phyloP scores from a whole-genome alignment of 2,329 filamentous ascomycete genomes.

The Clathrospora elynae region DNA sequence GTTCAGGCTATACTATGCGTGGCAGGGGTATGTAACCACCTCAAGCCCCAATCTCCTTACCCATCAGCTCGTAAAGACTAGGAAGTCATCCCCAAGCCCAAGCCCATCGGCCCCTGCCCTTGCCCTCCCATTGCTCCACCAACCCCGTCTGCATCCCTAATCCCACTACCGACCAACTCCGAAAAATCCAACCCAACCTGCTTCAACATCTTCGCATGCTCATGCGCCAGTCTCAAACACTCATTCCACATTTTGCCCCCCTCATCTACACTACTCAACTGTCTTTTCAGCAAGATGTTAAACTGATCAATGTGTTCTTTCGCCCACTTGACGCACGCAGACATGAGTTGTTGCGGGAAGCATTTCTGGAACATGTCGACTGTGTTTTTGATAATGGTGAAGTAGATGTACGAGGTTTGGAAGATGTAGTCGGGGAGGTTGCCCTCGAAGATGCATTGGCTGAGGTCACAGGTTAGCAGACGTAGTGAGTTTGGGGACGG shows the following conservation, averaged over 20 bases:
- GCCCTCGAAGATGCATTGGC: slow-evolving; percentile 93
- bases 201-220: slow-evolving; percentile 77
- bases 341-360: slow-evolving; percentile 86
- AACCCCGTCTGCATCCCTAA: slow-evolving; percentile 16
- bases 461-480: slow-evolving; percentile 44
- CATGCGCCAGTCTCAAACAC: slow-evolving; percentile 80
- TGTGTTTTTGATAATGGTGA: slow-evolving; percentile 91
- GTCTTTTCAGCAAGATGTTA: slow-evolving; percentile 78
- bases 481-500: background rate
- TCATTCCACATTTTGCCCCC: slow-evolving; percentile 77
- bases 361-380: slow-evolving; percentile 79
- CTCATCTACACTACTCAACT: slow-evolving; percentile 82
- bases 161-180: slow-evolving; percentile 68
- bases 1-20: too few species aligned
- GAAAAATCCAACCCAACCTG: slow-evolving; percentile 91
- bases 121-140: slow-evolving; percentile 29
- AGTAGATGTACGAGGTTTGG: slow-evolving; percentile 94
- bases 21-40: too few species aligned
- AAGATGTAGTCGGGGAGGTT: slow-evolving; percentile 92
- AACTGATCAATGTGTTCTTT: slow-evolving; percentile 93
- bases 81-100: slow-evolving; percentile 35
- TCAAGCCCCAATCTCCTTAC: too few species aligned
- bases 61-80: background rate
- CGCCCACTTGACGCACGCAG: slow-evolving; percentile 97
- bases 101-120: too few species aligned